Evolutionary conservation across 352 stramenopile species (phyloP).

Genomic region (Globisporangium alternatum): DNA sequence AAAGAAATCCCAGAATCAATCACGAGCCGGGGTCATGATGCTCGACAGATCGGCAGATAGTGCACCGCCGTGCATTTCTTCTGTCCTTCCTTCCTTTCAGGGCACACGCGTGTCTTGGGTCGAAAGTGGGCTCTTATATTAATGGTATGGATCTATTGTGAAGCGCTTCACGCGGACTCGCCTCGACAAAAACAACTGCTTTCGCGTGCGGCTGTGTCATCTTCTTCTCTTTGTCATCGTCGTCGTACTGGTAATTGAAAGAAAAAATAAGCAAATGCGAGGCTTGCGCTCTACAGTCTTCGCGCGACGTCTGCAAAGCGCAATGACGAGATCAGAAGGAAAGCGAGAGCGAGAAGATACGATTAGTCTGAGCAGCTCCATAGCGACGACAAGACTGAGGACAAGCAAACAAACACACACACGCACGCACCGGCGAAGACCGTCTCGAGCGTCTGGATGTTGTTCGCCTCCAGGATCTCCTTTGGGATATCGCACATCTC

Average conservation of each 20-base stretch:
- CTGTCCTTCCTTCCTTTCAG: not conserved
- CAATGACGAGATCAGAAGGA: not conserved
- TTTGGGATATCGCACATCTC: constrained; percentile 78
- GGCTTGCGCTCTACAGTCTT: constrained; percentile 11
- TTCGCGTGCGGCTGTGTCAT: constrained; percentile 1
- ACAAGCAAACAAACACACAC: too few relatives aligned
- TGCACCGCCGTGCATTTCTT: not conserved
- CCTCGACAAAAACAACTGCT: constrained; percentile 2
- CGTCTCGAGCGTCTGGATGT: constrained; percentile 61
- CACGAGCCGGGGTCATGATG: not conserved
- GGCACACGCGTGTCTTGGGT: not conserved
- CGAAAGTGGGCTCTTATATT: constrained; percentile 5
- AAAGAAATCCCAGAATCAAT: not conserved
- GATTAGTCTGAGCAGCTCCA: not conserved
- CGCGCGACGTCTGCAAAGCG: constrained; percentile 15
- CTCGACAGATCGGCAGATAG: not conserved
- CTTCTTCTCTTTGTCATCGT: not conserved
- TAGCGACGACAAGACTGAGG: not conserved
- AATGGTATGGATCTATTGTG: constrained; percentile 9
- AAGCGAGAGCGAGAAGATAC: not conserved
- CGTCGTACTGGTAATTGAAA: not conserved
- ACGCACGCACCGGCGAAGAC: constrained; percentile 62
- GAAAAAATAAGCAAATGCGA: not conserved
- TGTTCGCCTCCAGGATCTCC: constrained; percentile 75
- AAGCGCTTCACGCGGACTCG: constrained; percentile 1